These are phyloP conservation scores for Hypoxylon subgilvum DNA, from an alignment of 495 filamentous ascomycete species.

Conservation along the genomic window DNA sequence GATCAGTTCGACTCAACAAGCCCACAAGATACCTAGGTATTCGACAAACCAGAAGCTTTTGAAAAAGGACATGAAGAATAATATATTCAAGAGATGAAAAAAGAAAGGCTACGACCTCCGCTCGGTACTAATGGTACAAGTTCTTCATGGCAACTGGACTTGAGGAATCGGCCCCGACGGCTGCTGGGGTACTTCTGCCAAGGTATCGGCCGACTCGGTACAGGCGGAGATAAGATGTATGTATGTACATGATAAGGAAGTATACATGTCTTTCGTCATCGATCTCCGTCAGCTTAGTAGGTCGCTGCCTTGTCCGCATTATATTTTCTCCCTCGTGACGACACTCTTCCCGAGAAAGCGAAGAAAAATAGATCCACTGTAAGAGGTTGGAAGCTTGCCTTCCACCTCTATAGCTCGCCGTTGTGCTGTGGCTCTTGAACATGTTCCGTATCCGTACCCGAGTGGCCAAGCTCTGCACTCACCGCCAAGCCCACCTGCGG, in stretches of 20 bases:
- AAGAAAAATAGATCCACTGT: constrained; percentile 14
- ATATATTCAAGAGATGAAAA: too few relatives aligned
- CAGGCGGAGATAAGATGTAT: constrained; percentile 30
- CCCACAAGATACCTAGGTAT: too few relatives aligned
- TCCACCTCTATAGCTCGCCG: constrained; percentile 22
- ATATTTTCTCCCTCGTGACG: not conserved
- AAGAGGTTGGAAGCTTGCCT: constrained; percentile 30
- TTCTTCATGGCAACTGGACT: not conserved
- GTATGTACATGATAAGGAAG: constrained; percentile 25
- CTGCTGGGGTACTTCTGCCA: not conserved
- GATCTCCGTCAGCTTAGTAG: constrained; percentile 23
- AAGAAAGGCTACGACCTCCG: too few relatives aligned
- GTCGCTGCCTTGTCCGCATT: constrained; percentile 8
- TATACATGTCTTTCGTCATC: constrained; percentile 33
- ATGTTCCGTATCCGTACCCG: constrained; percentile 43
- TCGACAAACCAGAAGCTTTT: too few relatives aligned
- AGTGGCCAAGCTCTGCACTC: constrained; percentile 23
- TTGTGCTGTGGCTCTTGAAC: constrained; percentile 20
- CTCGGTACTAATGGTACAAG: too few relatives aligned
- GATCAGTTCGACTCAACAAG: too few relatives aligned
- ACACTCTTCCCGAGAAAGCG: not conserved
- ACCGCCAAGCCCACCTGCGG: constrained; percentile 25
- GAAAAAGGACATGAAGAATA: too few relatives aligned
- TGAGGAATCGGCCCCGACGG: constrained; percentile 18
- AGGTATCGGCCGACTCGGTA: constrained; percentile 15